Evolutionary conservation across 441 rosid genomes (phyloP).

Genomic region (Gossypium gossypioides): DNA sequence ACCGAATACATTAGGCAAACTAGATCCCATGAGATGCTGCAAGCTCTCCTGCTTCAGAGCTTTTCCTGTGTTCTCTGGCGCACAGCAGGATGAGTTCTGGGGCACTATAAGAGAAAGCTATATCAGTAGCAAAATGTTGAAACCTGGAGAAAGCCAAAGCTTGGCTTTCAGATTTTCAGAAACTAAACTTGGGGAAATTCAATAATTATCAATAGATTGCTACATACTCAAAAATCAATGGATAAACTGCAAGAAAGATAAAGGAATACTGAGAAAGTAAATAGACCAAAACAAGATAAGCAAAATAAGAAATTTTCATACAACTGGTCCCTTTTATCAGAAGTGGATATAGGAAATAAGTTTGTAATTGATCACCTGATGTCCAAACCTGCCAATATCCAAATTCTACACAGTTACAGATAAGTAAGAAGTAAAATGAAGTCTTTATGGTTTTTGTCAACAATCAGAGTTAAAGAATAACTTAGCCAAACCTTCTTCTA

Average conservation of each 20-base stretch:
- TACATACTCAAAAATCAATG: neutral
- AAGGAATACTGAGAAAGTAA: neutral
- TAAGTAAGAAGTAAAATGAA: neutral
- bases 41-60: slow-evolving; percentile 48
- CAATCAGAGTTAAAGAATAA: neutral
- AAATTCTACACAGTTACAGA: neutral
- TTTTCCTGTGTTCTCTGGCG: slow-evolving; percentile 43
- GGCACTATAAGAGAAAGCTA: slow-evolving; percentile 38
- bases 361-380: neutral
- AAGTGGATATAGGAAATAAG: neutral
- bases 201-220: neutral
- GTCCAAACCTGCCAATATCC: neutral
- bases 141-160: neutral
- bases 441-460: neutral
- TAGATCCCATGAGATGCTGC: slow-evolving; percentile 41
- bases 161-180: neutral
- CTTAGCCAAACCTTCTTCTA: neutral
- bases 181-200: neutral
- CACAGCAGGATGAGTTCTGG: slow-evolving; percentile 50
- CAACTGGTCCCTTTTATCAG: neutral
- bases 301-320: neutral
- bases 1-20: slow-evolving; percentile 44
- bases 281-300: neutral
- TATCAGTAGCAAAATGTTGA: slow-evolving; percentile 14
- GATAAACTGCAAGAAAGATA: neutral